These are phyloP conservation scores for Suhomyces sp. DNA, from an alignment of 805 yeast genomes.

Conservation along the genomic window DNA sequence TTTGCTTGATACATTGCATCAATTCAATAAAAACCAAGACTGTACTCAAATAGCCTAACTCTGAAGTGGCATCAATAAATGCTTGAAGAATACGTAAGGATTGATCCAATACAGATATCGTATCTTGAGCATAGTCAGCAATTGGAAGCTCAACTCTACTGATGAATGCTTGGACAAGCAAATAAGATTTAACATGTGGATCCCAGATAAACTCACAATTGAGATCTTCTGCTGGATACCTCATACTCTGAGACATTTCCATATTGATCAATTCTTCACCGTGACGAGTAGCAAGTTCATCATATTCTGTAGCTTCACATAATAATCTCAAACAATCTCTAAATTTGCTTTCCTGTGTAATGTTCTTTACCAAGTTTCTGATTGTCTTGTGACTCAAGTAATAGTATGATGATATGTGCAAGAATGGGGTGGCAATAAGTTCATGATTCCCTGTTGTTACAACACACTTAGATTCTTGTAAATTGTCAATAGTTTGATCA, in stretches of 20 bases:
- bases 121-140: constrained; percentile 93
- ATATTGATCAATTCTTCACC: constrained; percentile 86
- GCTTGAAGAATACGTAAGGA: constrained; percentile 93
- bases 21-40: constrained; percentile 61
- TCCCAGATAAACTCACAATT: constrained; percentile 74
- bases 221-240: constrained; percentile 57
- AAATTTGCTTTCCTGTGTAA: constrained; percentile 47
- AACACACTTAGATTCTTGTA: constrained; percentile 74
- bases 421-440: constrained; percentile 70
- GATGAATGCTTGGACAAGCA: constrained; percentile 72
- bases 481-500: constrained; percentile 64
- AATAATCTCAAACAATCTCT: constrained; percentile 61
- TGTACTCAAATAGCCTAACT: constrained; percentile 66
- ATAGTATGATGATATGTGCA: constrained; percentile 85
- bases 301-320: constrained; percentile 74
- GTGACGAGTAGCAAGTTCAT: constrained; percentile 86
- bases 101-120: constrained; percentile 90
- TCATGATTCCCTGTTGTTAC: constrained; percentile 45
- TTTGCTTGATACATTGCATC: constrained; percentile 88
- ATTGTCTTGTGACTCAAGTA: constrained; percentile 90
- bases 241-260: constrained; percentile 75
- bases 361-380: constrained; percentile 59
- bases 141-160: constrained; percentile 78
- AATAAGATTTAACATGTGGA: constrained; percentile 77
- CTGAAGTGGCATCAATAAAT: constrained; percentile 84